These are phyloP conservation scores for Trichomonas vaginalis DNA, from an alignment of 208 protist genomes.

Conservation along the genomic window DNA sequence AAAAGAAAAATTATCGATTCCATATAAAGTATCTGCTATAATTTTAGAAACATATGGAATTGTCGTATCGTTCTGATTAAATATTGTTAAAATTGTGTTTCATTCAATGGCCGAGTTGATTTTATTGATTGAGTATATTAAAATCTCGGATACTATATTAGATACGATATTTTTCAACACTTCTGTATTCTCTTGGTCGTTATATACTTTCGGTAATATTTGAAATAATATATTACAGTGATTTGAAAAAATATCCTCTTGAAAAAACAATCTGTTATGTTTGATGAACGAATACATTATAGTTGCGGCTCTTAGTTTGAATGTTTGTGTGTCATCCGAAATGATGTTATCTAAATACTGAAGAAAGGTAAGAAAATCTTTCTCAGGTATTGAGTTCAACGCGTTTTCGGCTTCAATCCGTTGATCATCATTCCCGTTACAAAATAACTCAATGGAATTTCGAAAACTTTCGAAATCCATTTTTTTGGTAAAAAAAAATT, in stretches of 20 bases:
- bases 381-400: neutral
- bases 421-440: neutral
- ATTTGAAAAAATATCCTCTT: neutral
- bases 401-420: neutral
- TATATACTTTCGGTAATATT: neutral
- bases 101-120: neutral
- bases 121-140: neutral
- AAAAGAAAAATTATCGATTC: too few relatives aligned
- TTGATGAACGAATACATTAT: neutral
- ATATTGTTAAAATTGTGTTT: too few relatives aligned
- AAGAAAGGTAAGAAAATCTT: neutral
- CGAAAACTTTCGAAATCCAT: neutral
- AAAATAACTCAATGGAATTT: neutral
- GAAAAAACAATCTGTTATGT: neutral
- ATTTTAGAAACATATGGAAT: too few relatives aligned
- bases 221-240: neutral
- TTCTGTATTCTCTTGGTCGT: neutral
- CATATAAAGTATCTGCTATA: too few relatives aligned
- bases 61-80: too few relatives aligned
- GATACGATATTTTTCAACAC: neutral
- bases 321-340: neutral
- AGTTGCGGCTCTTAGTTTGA: neutral
- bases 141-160: neutral
- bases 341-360: neutral
- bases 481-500: too few relatives aligned